Evolutionary conservation across 805 yeast species (phyloP), one percentile per base, ranked within the genome.

Genomic region (Myxozyma nipponensis): DNA sequence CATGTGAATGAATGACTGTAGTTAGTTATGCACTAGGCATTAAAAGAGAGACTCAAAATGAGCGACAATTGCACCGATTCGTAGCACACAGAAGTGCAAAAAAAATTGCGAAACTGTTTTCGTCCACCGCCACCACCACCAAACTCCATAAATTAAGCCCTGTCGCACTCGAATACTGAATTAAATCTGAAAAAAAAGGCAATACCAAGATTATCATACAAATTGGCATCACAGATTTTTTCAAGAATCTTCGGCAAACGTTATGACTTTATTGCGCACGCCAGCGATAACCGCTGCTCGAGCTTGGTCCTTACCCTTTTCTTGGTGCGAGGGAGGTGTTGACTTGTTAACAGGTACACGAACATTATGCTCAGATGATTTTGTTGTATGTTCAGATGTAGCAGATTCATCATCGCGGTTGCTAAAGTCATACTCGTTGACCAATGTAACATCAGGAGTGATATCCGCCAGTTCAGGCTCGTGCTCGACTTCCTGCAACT

Each of bases 401-500:
- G 18, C 15, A 7, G 28, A 22, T 32, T 9, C 26, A n/a, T 32
- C 19, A 9, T 19, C 25, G 6, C 23, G 24, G 7, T 23, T 35
- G 15, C 38, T n/a, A n/a, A 35, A 35, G 15, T 5, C 6, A 7
- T 13, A n/a, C 6, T 13, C 30, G 4, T 24, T 17, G 6, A 23
- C 4, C 23, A 21, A 10, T 22, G 18, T 10, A 19, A 23, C 32
- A 23, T 6, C 19, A 13, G 30, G 30, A 6, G 18, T 10, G 7
- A 23, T 18, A 23, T 6, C 19, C 18, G 30, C 15, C 18, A 9
- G 10, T 4, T 23, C 10, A 7, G 13, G 4, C 19, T 52, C 56
- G 18, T 45, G 36, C 19, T 47, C 56, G 7, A 48, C 50, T 18
- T 48, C 56, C 25, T 48, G 46, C 17, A 52, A 36, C 3, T 49